phyloP scores from a whole-genome alignment of 1,284 basidiomycete species.

The Ganoderma resinaceum region DNA sequence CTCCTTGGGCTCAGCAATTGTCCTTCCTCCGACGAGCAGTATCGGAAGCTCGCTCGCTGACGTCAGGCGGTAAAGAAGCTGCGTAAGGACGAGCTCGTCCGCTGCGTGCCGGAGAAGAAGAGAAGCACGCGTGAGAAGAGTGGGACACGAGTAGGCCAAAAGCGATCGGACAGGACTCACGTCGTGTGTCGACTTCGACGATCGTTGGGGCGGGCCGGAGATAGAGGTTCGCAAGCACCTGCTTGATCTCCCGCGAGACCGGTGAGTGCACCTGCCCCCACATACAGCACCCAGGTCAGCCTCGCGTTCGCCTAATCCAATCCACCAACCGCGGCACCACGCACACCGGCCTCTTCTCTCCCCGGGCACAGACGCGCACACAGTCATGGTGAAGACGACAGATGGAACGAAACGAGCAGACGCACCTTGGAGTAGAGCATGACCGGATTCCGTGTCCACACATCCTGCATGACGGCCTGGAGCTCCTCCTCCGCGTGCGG shows the following conservation, averaged over 20 bases:
- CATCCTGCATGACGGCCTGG: conserved; percentile 45
- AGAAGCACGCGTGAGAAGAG: conserved; percentile 8
- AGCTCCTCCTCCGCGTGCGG: conserved; percentile 47
- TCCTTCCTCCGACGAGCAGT: conserved; percentile 69
- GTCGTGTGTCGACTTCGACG: conserved; percentile 76
- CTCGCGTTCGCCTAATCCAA: conserved; percentile 4
- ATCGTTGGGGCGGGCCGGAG: conserved; percentile 73
- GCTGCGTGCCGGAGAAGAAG: conserved; percentile 34
- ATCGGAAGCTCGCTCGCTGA: conserved; percentile 66
- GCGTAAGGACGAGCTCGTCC: conserved; percentile 54
- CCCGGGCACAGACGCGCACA: not conserved
- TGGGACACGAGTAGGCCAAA: not conserved
- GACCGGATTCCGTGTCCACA: conserved; percentile 79
- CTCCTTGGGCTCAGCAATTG: conserved; percentile 62
- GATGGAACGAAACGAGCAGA: conserved; percentile 1
- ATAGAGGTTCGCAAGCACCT: conserved; percentile 63
- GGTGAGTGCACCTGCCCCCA: conserved; percentile 62
- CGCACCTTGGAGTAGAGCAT: conserved; percentile 81
- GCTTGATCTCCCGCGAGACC: conserved; percentile 71
- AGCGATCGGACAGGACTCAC: conserved; percentile 45
- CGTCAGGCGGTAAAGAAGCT: conserved; percentile 64
- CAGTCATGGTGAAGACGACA: conserved; percentile 12
- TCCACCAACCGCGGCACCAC: not conserved
- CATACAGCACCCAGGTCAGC: not conserved
- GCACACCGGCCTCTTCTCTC: not conserved